These are phyloP conservation scores for Chenopodium formosanum DNA, from an alignment of 148 eudicot species.

Conservation along the genomic window DNA sequence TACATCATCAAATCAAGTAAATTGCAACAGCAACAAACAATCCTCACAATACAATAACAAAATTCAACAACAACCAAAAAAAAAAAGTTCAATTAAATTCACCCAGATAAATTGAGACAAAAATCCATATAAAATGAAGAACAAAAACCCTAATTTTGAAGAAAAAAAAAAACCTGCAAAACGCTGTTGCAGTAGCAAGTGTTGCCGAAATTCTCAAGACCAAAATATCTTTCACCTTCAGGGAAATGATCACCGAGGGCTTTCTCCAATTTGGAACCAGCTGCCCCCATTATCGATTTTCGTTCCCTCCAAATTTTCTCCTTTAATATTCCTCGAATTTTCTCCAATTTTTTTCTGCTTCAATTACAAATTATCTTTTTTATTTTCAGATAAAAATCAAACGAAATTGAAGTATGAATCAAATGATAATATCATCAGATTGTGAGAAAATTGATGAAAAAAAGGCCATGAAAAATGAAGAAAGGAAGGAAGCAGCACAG, in stretches of 20 bases:
- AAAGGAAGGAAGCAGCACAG: too few species aligned
- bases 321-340: conserved; percentile 23
- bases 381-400: too few species aligned
- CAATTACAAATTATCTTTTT: too few species aligned
- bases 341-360: conserved; percentile 7
- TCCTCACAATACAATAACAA: not conserved
- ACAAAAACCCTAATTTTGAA: conserved; percentile 17
- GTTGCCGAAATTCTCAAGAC: conserved; percentile 86
- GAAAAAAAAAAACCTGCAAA: conserved; percentile 46
- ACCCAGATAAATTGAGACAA: not conserved
- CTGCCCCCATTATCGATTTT: conserved; percentile 58
- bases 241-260: conserved; percentile 90
- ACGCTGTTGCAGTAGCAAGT: conserved; percentile 91
- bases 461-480: too few species aligned
- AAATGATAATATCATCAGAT: not conserved
- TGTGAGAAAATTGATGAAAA: not conserved
- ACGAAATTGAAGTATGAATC: not conserved
- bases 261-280: conserved; percentile 85
- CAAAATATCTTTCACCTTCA: conserved; percentile 84
- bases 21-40: not conserved
- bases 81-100: not conserved
- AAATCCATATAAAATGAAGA: not conserved
- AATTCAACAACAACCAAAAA: conserved; percentile 3
- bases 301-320: conserved; percentile 22
- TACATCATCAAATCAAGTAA: not conserved